Base-by-base conservation (phyloP, 2,329 filamentous ascomycete species). In the Fonsecaea monophora region DNA sequence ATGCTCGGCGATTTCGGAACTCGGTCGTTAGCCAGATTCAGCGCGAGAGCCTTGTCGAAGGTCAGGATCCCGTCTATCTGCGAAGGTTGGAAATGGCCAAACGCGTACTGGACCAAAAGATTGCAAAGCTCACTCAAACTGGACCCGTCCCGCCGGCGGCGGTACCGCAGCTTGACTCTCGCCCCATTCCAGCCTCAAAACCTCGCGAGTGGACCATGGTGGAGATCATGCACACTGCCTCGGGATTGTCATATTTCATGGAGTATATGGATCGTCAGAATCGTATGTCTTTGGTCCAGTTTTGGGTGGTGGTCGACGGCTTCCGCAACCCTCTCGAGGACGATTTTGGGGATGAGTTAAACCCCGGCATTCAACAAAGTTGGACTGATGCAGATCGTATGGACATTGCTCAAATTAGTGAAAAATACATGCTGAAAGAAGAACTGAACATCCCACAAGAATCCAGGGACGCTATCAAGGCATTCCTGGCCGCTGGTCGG, bases 181-280 rank as follows among this genome's bases (percentile, higher is more conserved):
- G 74, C 40, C 76, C 75, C 35, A 75, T 75, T 40, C 76, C 73
- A 60, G 70, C 85, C n/a, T 90, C 90, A 1, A 67, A 62, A 53
- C 86, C 85, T 53, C 89, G 93, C 70, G 90, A 91, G 72, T 90
- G 90, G 7, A 89, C 91, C 0, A 82, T 98, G 1, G 87, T 89
- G 12, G 93, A 98, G 71, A 84, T 99, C n/a, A 84, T 99, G 65
- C 90, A 94, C 72, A 93, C 96, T 77, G 87, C 95, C 2, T 91
- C 94, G 0, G 94, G 92, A 0, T 83, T 99, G 8, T 98, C 95
- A 2, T 99, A 97, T 77, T 98, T 99, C 80, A 99, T 99, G 95
- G 95, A 99, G 77, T 98, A 93, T 75, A 99, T 99, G 95, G 95
- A 99, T 77, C 89, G 95, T 50, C 91, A 94, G 76, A 85, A 86